Base-by-base conservation (phyloP, 2,329 filamentous ascomycete species). In the Colletotrichum sp. region DNA sequence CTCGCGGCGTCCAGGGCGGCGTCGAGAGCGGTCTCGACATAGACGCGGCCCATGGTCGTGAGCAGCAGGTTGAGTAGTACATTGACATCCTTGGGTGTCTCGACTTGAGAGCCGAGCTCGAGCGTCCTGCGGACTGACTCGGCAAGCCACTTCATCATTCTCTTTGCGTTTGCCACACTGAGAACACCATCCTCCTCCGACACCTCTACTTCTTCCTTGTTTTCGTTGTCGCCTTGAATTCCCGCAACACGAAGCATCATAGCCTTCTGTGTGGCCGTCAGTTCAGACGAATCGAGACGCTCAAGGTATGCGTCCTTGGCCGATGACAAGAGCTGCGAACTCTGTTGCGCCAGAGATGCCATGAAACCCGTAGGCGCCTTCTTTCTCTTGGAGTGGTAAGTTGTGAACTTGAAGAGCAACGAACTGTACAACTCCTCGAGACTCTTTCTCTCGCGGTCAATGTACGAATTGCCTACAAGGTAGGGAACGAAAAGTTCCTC, bases 101-200 rank as follows among this genome's bases (percentile, higher is more conserved):
- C 97, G 73, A 91, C 94, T 68, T 93, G 93, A 28, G 95, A 94
- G 28, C 95, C 96, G n/a, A 99, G 89, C 84, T 99, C 97, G 12
- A 99, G 89, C 0, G 96, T 95, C 78, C 97, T 91, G 52, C 97
- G 95, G 28, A 99, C 96, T 77, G 95, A 96, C 87, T 99, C 97
- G 4, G 97, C 97, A 55, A 99, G 88, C 97, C 97, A 99, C 83
- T 95, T 98, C 76, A 99, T 90, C 96, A 99, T 99, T 73, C 97
- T 92, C 86, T 99, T 99, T n/a, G 96, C 95, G 83, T 95, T 96
- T n/a, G 92, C 89, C 6, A 98, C 89, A 79, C 93, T 96, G 30
- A 99, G 88, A 72, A 92, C 89, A 39, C 97, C 97, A 81, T 99
- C 96, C 81, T 96, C 93, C 75, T 99, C 97, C 0, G 94, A 93